Percentiles rank a stretch among this genome's conserved stretches.
Evolutionary conservation across 1,139 yeast species (phyloP).

Genomic region (Meyerozyma smithsonii): DNA sequence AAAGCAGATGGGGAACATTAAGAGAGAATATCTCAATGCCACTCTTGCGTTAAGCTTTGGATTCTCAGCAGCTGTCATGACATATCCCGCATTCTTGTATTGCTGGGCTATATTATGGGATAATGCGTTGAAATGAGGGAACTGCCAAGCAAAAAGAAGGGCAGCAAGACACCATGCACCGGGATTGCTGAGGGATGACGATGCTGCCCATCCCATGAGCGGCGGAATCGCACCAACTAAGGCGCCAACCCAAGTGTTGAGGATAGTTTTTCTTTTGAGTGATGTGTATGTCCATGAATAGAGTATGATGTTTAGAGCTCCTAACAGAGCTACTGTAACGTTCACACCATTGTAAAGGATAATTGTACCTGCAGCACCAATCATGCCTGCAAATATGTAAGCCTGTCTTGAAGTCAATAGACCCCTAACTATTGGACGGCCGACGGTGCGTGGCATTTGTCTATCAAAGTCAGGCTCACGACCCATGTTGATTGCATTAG

Average conservation of each 20-base stretch:
- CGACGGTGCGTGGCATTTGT: slow-evolving; percentile 83
- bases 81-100: slow-evolving; percentile 88
- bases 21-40: slow-evolving; percentile 77
- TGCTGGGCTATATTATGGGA: slow-evolving; percentile 86
- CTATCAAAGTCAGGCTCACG: slow-evolving; percentile 89
- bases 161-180: slow-evolving; percentile 96
- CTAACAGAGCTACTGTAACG: slow-evolving; percentile 75
- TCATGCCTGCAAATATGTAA: slow-evolving; percentile 65
- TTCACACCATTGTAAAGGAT: slow-evolving; percentile 79
- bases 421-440: slow-evolving; percentile 90
- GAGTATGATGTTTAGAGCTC: slow-evolving; percentile 69
- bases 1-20: slow-evolving; percentile 90
- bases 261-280: slow-evolving; percentile 73
- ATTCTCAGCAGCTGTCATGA: slow-evolving; percentile 92
- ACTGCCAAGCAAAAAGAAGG: slow-evolving; percentile 94
- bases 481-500: slow-evolving; percentile 96
- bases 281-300: slow-evolving; percentile 92
- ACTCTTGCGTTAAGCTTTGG: slow-evolving; percentile 92
- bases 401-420: slow-evolving; percentile 72
- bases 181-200: slow-evolving; percentile 74
- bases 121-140: slow-evolving; percentile 93
- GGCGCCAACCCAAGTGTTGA: slow-evolving; percentile 98
- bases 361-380: slow-evolving; percentile 69
- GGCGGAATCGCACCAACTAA: slow-evolving; percentile 98
- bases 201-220: slow-evolving; percentile 99